These are phyloP conservation scores for Hypoxylon sp. DNA, from an alignment of 2,329 filamentous ascomycete genomes.

Conservation along the genomic window DNA sequence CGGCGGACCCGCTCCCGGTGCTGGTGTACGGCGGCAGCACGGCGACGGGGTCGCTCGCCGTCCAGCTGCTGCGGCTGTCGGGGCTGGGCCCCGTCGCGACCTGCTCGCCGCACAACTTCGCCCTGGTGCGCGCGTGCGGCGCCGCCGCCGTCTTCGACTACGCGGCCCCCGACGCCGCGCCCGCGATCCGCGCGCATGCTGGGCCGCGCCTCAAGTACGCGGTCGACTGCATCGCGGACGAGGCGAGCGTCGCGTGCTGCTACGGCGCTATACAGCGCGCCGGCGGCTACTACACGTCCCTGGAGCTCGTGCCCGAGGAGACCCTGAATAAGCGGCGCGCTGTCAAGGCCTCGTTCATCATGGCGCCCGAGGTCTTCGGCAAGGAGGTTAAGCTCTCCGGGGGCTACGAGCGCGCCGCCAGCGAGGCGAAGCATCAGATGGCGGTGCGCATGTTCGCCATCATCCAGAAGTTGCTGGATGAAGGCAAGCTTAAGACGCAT, in stretches of 20 bases:
- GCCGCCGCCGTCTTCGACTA: constrained; percentile 58
- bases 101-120: constrained; percentile 53
- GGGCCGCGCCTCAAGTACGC: constrained; percentile 53
- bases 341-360: constrained; percentile 5
- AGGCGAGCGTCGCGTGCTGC: constrained; percentile 48
- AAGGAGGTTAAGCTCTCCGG: neutral
- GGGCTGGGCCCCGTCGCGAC: constrained; percentile 47
- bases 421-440: neutral
- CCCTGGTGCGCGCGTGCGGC: constrained; percentile 50
- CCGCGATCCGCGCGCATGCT: constrained; percentile 56
- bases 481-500: constrained; percentile 14
- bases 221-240: constrained; percentile 58
- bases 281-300: constrained; percentile 33
- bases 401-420: neutral
- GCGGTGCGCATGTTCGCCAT: neutral
- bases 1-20: constrained; percentile 36
- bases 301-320: constrained; percentile 20
- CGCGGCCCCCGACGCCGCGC: constrained; percentile 49
- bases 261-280: constrained; percentile 47
- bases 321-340: constrained; percentile 11
- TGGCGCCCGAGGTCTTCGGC: constrained; percentile 12
- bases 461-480: constrained; percentile 14
- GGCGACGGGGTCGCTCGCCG: constrained; percentile 52
- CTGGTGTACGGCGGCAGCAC: constrained; percentile 57
- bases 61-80: constrained; percentile 50